Evolutionary conservation across 2,329 filamentous ascomycete genomes (phyloP), one percentile per base, ranked within the genome.

Genomic region (Ceratocystis lukuohia): DNA sequence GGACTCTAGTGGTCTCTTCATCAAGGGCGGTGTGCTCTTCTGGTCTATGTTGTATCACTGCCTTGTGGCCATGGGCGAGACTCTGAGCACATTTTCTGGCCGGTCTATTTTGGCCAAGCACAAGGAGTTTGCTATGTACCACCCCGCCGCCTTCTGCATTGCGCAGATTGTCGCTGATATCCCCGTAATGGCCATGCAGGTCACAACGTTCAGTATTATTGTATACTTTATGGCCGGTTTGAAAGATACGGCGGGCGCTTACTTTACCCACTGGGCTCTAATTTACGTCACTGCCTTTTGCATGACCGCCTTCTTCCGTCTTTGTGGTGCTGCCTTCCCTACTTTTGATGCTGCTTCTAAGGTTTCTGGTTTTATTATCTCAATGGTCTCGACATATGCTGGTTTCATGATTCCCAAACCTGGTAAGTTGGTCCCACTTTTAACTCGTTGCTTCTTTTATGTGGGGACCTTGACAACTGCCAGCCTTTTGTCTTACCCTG

Each of bases 171-270:
- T 80, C 0, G 78, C 83, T 3, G 78, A 86, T 64, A 76, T 86
- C 12, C 80, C 83, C 0, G 76, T 86, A 3, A 70, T 85, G 0
- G 65, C 84, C 0, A 78, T 85, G 68, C 85, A 88, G 70, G 77
- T 87, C 17, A 78, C 80, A 0, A 74, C 71, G 0, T 88, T 88
- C 69, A 76, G 79, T 1, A 5, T 88, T 0, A 77, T 85, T 0
- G 68, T 85, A 0, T 88, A 88, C 74, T 88, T 85, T 69, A 85
- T 87, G 84, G 80, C 80, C 15, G 82, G 81, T 0, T 74, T 87
- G 28, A 80, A 78, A 3, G 72, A 73, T 53, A 74, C 76, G 0
- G 84, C 84, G 0, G 76, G 71, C 0, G 74, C 77, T 0, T 88
- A 87, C 75, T 86, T 88, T 70, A 86, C 83, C 0, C 86, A 80